These are phyloP conservation scores for Metroxylon sagu DNA, from an alignment of 176 grass and related monocot genomes.

Conservation along the genomic window DNA sequence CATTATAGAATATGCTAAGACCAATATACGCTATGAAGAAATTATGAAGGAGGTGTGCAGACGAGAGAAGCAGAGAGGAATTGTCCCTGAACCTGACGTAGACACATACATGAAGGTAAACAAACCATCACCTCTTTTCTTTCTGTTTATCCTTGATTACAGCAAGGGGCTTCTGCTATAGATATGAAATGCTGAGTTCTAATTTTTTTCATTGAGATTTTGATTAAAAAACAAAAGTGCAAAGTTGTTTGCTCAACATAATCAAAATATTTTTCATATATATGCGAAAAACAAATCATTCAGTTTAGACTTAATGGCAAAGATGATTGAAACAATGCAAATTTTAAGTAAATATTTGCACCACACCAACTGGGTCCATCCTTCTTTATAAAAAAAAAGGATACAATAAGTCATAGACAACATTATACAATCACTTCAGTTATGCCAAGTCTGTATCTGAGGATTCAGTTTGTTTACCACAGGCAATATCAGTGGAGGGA, in stretches of 20 bases:
- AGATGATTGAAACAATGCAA: too few species aligned
- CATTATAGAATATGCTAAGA: not conserved
- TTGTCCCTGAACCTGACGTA: constrained; percentile 59
- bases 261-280: too few species aligned
- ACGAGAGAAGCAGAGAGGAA: constrained; percentile 65
- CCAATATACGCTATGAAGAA: constrained; percentile 29
- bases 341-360: too few species aligned
- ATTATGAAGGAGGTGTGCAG: constrained; percentile 63
- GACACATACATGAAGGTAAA: constrained; percentile 88
- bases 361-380: too few species aligned
- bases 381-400: too few species aligned
- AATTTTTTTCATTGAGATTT: not conserved
- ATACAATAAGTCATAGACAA: not conserved
- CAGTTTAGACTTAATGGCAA: too few species aligned
- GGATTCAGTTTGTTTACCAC: not conserved
- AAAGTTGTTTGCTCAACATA: too few species aligned
- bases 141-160: not conserved
- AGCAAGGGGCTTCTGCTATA: too few species aligned
- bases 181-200: not conserved
- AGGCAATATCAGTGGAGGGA: constrained; percentile 67
- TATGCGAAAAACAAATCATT: too few species aligned
- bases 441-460: not conserved
- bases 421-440: not conserved
- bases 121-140: not conserved
- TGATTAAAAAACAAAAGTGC: too few species aligned